Percentiles rank a stretch among this genome's conserved stretches.
phyloP scores from a whole-genome alignment of 176 grass and related monocot genomes.

The Dactylis glomerata region DNA sequence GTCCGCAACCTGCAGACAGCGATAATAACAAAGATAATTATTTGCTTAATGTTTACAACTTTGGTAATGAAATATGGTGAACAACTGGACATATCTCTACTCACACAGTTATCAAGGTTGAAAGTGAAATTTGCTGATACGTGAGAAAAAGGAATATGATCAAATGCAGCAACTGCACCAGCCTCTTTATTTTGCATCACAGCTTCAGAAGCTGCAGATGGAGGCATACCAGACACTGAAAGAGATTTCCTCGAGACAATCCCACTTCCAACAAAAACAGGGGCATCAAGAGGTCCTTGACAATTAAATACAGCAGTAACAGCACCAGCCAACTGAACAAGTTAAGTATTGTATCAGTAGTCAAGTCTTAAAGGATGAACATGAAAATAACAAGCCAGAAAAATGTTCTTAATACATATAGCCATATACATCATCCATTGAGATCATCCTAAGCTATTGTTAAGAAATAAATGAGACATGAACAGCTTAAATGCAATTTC shows the following conservation, averaged over 20 bases:
- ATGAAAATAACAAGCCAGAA: constrained; percentile 6
- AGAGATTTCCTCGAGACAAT: constrained; percentile 92
- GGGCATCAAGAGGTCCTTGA: constrained; percentile 95
- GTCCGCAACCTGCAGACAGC: constrained; percentile 66
- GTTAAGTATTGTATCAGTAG: constrained; percentile 28
- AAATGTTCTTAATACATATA: constrained; percentile 18
- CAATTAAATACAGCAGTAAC: constrained; percentile 98
- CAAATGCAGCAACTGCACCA: constrained; percentile 95
- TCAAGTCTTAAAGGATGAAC: constrained; percentile 26
- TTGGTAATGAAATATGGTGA: constrained; percentile 10
- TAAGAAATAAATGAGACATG: constrained; percentile 4
- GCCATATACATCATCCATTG: constrained; percentile 11
- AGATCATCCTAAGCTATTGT: background rate
- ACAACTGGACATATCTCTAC: constrained; percentile 29
- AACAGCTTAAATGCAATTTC: constrained; percentile 5
- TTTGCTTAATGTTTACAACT: constrained; percentile 14
- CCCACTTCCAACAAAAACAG: constrained; percentile 97
- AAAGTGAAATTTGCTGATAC: constrained; percentile 97
- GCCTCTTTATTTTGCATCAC: constrained; percentile 94
- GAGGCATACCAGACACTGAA: constrained; percentile 73
- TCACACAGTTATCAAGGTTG: constrained; percentile 96
- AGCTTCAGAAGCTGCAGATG: constrained; percentile 88
- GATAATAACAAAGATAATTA: constrained; percentile 9
- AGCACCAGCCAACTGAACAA: constrained; percentile 80
- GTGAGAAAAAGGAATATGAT: constrained; percentile 90